A percentile compares a stretch with the other conserved stretches of the same genome.
These are phyloP conservation scores for Hygrophorus russula DNA, from an alignment of 768 basidiomycete species.

Conservation along the genomic window DNA sequence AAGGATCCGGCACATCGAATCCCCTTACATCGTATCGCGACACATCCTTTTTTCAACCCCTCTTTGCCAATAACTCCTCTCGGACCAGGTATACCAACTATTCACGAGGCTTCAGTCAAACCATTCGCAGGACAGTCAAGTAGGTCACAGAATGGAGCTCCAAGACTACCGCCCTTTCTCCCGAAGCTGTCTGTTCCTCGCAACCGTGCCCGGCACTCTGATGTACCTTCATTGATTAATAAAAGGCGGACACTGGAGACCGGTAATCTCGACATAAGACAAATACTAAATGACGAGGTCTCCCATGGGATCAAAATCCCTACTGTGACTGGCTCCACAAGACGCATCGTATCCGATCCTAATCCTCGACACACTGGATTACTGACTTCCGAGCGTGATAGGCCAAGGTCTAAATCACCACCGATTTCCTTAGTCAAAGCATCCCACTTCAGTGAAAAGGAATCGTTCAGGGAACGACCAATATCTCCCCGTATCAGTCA, in stretches of 20 bases:
- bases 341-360: conserved; percentile 24
- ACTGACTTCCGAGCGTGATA: neutral
- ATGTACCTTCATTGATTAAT: neutral
- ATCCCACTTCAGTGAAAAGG: neutral
- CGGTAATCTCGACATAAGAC: conserved; percentile 13
- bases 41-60: conserved; percentile 22
- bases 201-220: conserved; percentile 4
- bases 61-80: conserved; percentile 9
- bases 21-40: conserved; percentile 13
- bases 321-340: conserved; percentile 5
- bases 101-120: conserved; percentile 4
- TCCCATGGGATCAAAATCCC: conserved; percentile 3
- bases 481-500: neutral
- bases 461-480: neutral
- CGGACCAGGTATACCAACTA: neutral
- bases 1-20: conserved; percentile 19
- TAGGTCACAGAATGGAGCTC: conserved; percentile 2
- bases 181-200: neutral
- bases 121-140: conserved; percentile 8
- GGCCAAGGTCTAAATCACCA: neutral
- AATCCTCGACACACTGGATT: conserved; percentile 7
- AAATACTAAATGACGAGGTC: conserved; percentile 11
- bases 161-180: neutral
- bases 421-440: neutral
- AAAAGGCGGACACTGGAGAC: conserved; percentile 9